Evolutionary conservation across 768 basidiomycete genomes (phyloP).

Genomic region (Boletus coccyginus): DNA sequence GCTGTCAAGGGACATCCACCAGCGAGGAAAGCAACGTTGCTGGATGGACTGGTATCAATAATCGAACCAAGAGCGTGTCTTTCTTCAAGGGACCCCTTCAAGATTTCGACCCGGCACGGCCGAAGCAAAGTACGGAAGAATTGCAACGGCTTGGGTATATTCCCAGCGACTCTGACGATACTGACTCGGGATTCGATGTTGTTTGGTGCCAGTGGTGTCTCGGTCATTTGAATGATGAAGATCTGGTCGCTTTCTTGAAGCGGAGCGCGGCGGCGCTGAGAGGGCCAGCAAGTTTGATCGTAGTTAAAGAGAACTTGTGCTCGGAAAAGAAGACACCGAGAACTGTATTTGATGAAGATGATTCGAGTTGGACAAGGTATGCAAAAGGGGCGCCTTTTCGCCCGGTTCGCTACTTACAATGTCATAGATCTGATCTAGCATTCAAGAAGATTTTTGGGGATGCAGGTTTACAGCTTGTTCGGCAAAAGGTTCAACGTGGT

Average conservation of each 20-base stretch:
- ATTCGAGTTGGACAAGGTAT: constrained; percentile 89
- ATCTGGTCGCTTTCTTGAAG: constrained; percentile 75
- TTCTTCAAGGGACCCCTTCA: constrained; percentile 82
- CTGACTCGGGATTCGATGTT: constrained; percentile 74
- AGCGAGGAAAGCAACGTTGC: constrained; percentile 28
- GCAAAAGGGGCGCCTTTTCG: not conserved
- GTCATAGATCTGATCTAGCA: constrained; percentile 69
- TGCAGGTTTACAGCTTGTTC: constrained; percentile 70
- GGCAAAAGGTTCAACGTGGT: constrained; percentile 78
- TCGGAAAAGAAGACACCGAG: constrained; percentile 54
- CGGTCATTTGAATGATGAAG: constrained; percentile 74
- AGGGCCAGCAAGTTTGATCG: constrained; percentile 54
- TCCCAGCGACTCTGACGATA: constrained; percentile 53
- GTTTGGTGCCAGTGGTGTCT: constrained; percentile 99
- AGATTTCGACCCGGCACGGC: constrained; percentile 66
- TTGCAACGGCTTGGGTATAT: constrained; percentile 68
- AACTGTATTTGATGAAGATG: constrained; percentile 74
- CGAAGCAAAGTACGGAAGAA: constrained; percentile 36
- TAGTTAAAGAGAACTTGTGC: constrained; percentile 93
- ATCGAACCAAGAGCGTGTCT: constrained; percentile 65
- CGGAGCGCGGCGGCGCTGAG: constrained; percentile 61
- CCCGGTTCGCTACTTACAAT: constrained; percentile 2
- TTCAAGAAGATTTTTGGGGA: constrained; percentile 75
- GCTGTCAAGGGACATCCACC: constrained; percentile 35
- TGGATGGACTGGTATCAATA: constrained; percentile 68